phyloP scores from a whole-genome alignment of 2,329 filamentous ascomycete species.

The Tolypocladium sp. region DNA sequence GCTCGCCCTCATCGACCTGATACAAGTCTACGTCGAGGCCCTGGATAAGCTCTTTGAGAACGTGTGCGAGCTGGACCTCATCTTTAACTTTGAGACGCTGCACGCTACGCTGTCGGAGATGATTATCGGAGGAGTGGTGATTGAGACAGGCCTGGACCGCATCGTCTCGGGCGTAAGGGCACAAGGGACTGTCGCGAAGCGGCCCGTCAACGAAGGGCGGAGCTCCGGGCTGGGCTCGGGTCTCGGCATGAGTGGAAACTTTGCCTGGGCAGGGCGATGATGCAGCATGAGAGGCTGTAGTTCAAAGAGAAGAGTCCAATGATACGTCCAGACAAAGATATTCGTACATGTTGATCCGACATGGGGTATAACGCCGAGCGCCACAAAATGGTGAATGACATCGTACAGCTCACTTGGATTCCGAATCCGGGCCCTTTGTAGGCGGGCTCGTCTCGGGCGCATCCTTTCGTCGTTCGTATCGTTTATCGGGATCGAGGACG shows the following conservation, averaged over 20 bases:
- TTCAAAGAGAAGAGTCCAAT: constrained; percentile 6
- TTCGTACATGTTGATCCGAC: constrained; percentile 13
- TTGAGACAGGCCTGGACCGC: constrained; percentile 82
- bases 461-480: constrained; percentile 30
- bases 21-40: constrained; percentile 96
- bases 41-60: constrained; percentile 95
- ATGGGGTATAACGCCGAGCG: constrained; percentile 18
- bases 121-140: constrained; percentile 89
- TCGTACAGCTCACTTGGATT: constrained; percentile 15
- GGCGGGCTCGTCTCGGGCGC: constrained; percentile 21
- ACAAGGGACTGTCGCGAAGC: constrained; percentile 69
- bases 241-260: constrained; percentile 47
- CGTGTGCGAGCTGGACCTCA: constrained; percentile 94
- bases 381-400: constrained; percentile 11
- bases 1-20: constrained; percentile 88
- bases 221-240: constrained; percentile 36
- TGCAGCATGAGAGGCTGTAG: constrained; percentile 3
- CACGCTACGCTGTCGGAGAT: constrained; percentile 88
- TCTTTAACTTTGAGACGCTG: constrained; percentile 97
- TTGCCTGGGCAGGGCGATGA: constrained; percentile 42
- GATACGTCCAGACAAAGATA: constrained; percentile 9
- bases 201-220: constrained; percentile 64
- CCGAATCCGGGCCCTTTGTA: constrained; percentile 15
- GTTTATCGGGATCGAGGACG: constrained; percentile 29
- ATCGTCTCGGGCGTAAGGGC: constrained; percentile 78